Evolutionary conservation across 257 asterid genomes (phyloP).

Genomic region (Solanum sitiens): DNA sequence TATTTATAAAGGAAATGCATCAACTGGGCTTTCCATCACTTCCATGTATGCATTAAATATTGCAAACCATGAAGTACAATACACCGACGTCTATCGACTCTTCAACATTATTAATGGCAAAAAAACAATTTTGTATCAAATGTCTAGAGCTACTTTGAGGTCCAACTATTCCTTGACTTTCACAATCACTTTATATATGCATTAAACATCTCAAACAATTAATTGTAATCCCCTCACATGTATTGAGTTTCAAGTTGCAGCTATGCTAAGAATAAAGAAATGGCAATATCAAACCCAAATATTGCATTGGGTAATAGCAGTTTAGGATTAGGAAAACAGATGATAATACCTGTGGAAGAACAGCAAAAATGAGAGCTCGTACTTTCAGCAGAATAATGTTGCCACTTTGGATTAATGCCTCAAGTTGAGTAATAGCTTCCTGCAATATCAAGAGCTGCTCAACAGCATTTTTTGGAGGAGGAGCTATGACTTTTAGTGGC

Average conservation of each 20-base stretch:
- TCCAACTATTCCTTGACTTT: background rate
- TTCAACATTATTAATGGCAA: background rate
- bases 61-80: background rate
- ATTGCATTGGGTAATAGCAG: background rate
- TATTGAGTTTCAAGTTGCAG: background rate
- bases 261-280: background rate
- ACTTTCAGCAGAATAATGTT: conserved; percentile 60
- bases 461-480: conserved; percentile 71
- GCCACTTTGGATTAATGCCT: conserved; percentile 59
- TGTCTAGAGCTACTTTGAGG: background rate
- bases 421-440: conserved; percentile 61
- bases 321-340: background rate
- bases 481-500: conserved; percentile 53
- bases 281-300: background rate
- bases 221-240: background rate
- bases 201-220: background rate
- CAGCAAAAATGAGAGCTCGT: conserved; percentile 63
- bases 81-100: background rate
- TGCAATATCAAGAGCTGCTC: conserved; percentile 74
- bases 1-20: background rate
- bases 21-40: background rate
- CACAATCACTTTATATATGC: background rate
- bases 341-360: conserved; percentile 58
- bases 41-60: background rate
- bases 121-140: background rate